Evolutionary conservation across 2,329 filamentous ascomycete genomes (phyloP), one percentile per base, ranked within the genome.

Genomic region (Botryotinia globosa): DNA sequence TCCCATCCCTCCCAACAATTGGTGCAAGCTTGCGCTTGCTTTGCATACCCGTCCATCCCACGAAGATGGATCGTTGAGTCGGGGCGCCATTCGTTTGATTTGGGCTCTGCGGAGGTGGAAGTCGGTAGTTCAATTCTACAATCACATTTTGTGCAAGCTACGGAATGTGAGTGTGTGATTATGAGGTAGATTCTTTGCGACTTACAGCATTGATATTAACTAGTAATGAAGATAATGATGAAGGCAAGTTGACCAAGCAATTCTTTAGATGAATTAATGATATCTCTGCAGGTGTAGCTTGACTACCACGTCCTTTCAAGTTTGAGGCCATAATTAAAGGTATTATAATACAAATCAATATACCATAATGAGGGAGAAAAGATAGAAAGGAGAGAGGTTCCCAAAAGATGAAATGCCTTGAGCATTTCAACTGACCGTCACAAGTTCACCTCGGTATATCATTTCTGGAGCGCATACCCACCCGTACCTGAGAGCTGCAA

Each of bases 31-130:
- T 92, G 80, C 93, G 90, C 86, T 94, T 97, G 85, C 94, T 98
- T 76, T 94, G 92, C 93, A 99, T 97, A 78, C 96, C 96, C 18
- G 96, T 98, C 96, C 96, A 99, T 81, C 96, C 96, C 74, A 97
- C 86, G 81, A 92, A 99, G 78, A 97, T 86, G 65, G 93, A 97
- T 79, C 87, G 88, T 77, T 89, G 88, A 70, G 84, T 82, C 10
- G 84, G 80, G 69, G 85, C 81, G 56, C 84, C 79, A 78, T 85
- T 84, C 39, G 84, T 79, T 76, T 85, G 84, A 66, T 82, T 80
- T 69, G 85, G 78, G 72, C 83, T 80, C 71, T 87, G 81, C 34
- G 87, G 84, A 58, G 86, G 81, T 59, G 88, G 83, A 74, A 87
- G 87, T 79, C 90, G 89, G 83, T 92, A 97, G 81, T 87, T 92